Evolutionary conservation across 768 basidiomycete species (phyloP), one percentile per base, ranked within the genome.

Genomic region (Phaffia tasmanica): DNA sequence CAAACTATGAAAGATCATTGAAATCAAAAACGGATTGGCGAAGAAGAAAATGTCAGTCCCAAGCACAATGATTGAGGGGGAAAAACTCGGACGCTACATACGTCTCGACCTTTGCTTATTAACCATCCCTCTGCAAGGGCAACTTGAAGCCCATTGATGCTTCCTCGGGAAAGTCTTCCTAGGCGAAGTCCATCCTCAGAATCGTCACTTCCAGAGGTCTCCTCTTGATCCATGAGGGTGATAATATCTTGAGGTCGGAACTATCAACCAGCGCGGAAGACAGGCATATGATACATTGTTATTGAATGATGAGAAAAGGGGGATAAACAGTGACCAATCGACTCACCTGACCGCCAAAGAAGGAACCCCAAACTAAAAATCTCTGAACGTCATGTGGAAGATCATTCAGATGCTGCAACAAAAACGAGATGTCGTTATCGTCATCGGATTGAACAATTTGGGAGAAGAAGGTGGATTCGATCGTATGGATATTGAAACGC

Each of bases 171-270:
- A 76, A 70, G 77, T 77, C n/a, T 72, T 59, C 46, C n/a, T 18
- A 19, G 35, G 0, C 64, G 32, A n/a, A 56, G n/a, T 46, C 62
- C 62, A 14, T 70, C 69, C 55, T 30, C 54, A 3, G 53, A 82
- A 30, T 59, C 65, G 23, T 70, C 69, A 16, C 63, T 63, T 62
- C 80, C 81, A 2, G 25, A 25, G 8, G 81, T 81, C 68, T 84
- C 83, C 74, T 86, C 85, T 80, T 83, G 84, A 71, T 88, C 85
- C 80, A 87, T 83, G 79, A 87, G 83, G 50, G 83, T 76, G 5
- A 84, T 82, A 42, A 87, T 83, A 72, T 88, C 86, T 0, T 84
- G 84, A 3, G 85, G 82, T 75, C 85, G 86, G 76, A 86, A 87
- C 84, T 83, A 42, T 84, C 71, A 85, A 81, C 11, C 35, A 42